A percentile compares a stretch with the other conserved stretches of the same genome.
Conservation (phyloP, 2,329 filamentous ascomycete species). For the Taxawa tesnikishii region DNA sequence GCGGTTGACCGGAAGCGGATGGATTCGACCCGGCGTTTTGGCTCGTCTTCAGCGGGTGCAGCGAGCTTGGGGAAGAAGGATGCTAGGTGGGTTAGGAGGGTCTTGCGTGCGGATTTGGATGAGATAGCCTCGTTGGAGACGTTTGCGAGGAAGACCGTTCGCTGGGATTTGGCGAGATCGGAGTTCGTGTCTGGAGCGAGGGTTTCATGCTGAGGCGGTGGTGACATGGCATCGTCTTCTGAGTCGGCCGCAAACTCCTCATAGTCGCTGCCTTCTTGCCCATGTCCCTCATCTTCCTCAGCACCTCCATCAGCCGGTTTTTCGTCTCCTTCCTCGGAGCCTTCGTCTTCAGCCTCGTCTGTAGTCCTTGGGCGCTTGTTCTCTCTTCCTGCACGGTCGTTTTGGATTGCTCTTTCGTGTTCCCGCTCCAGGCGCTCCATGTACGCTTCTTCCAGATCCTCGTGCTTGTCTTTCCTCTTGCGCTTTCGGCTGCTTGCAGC, state of each 20-base stretch:
- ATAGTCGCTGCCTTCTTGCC: no score
- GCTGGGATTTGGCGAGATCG: slow-evolving; percentile 72
- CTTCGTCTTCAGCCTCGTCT: slow-evolving; percentile 13
- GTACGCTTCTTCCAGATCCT: slow-evolving; percentile 31
- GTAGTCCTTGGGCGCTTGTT: slow-evolving; percentile 11
- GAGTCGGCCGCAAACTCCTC: slow-evolving; percentile 23
- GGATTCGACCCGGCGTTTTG: slow-evolving; percentile 66
- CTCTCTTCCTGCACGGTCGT: slow-evolving; percentile 3
- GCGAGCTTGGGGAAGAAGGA: slow-evolving; percentile 53
- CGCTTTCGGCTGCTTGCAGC: slow-evolving; percentile 40
- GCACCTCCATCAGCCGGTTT: slow-evolving; percentile 17
- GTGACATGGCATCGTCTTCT: slow-evolving; percentile 36
- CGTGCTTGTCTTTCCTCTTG: slow-evolving; percentile 31
- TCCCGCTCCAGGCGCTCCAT: slow-evolving; percentile 48
- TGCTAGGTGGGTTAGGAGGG: slow-evolving; percentile 62
- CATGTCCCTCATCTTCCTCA: no score
- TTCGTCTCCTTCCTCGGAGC: slow-evolving; percentile 13
- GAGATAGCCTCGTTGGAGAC: slow-evolving; percentile 74
- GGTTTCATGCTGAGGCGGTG: slow-evolving; percentile 44
- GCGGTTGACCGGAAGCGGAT: slow-evolving; percentile 90
- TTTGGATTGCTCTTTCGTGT: slow-evolving; percentile 18
- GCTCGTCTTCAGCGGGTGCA: slow-evolving; percentile 27
- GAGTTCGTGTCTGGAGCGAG: slow-evolving; percentile 26
- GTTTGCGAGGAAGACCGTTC: slow-evolving; percentile 89
- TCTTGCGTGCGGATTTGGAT: slow-evolving; percentile 69